Conservation (phyloP, 2,329 filamentous ascomycete species). For the Dothideomycetidae sp. region DNA sequence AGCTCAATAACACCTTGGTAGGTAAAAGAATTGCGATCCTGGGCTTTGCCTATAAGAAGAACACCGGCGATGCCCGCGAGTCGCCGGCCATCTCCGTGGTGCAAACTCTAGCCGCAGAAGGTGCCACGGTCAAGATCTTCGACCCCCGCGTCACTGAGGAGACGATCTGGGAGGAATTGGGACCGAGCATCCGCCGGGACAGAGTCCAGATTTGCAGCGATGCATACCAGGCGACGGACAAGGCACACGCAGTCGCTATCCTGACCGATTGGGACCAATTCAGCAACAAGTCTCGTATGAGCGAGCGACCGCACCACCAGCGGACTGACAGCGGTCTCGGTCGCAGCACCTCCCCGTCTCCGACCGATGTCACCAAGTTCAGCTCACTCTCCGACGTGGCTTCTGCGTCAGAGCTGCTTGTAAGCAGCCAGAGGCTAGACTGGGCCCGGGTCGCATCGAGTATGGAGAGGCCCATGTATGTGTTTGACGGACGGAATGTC, state of each 20-base stretch:
- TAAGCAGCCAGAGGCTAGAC: constrained; percentile 16
- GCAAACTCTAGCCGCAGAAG: constrained; percentile 49
- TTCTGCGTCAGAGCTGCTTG: not conserved
- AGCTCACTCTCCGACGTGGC: not conserved
- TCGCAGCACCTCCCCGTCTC: not conserved
- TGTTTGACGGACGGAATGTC: constrained; percentile 26
- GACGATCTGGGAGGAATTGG: constrained; percentile 22
- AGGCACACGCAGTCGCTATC: constrained; percentile 23
- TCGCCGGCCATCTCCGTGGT: constrained; percentile 55
- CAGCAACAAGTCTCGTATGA: not conserved
- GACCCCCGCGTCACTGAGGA: constrained; percentile 39
- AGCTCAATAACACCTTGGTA: constrained; percentile 52
- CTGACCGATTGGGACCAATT: constrained; percentile 21
- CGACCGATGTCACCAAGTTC: not conserved
- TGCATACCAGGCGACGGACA: constrained; percentile 20
- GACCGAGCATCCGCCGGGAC: not conserved
- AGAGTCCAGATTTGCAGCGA: constrained; percentile 12
- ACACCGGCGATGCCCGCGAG: constrained; percentile 62
- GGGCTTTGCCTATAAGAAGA: constrained; percentile 68
- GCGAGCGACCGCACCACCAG: not conserved
- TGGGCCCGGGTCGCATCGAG: constrained; percentile 20
- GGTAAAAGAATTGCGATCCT: constrained; percentile 59
- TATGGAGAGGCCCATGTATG: constrained; percentile 23
- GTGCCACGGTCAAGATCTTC: constrained; percentile 50
- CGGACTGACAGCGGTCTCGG: not conserved